These are phyloP conservation scores for Lactarius hatsudake DNA, from an alignment of 768 basidiomycete species.

Conservation along the genomic window DNA sequence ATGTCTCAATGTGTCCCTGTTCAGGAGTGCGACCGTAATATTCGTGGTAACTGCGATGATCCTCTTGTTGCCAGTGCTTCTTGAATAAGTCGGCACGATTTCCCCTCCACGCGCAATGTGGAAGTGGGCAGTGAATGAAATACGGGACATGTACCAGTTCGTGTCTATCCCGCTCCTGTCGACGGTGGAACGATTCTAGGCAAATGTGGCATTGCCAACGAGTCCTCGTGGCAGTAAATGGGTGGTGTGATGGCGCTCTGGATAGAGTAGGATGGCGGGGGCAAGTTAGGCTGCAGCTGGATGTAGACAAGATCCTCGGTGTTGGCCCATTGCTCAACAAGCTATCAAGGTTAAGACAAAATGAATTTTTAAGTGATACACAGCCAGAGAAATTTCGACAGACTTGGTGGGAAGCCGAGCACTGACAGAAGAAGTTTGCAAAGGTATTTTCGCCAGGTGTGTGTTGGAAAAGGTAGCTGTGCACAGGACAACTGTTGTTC, in stretches of 20 bases:
- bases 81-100: background rate
- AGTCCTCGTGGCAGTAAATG: too few species aligned
- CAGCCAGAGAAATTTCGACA: background rate
- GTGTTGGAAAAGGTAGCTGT: background rate
- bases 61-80: background rate
- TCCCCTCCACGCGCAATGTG: background rate
- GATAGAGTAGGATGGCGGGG: too few species aligned
- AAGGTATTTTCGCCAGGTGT: background rate
- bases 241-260: too few species aligned
- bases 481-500: background rate
- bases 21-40: background rate
- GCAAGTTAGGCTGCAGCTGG: too few species aligned
- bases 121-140: background rate
- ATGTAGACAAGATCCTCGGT: too few species aligned
- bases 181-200: background rate
- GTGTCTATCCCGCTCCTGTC: conserved; percentile 1
- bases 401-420: background rate
- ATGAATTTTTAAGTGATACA: background rate
- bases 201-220: background rate
- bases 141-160: background rate
- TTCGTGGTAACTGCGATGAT: background rate
- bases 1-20: background rate
- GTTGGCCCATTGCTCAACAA: background rate
- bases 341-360: background rate
- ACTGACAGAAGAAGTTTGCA: background rate